These are phyloP conservation scores for Ceratocystis huliohia DNA, from an alignment of 2,329 filamentous ascomycete species.

Conservation along the genomic window DNA sequence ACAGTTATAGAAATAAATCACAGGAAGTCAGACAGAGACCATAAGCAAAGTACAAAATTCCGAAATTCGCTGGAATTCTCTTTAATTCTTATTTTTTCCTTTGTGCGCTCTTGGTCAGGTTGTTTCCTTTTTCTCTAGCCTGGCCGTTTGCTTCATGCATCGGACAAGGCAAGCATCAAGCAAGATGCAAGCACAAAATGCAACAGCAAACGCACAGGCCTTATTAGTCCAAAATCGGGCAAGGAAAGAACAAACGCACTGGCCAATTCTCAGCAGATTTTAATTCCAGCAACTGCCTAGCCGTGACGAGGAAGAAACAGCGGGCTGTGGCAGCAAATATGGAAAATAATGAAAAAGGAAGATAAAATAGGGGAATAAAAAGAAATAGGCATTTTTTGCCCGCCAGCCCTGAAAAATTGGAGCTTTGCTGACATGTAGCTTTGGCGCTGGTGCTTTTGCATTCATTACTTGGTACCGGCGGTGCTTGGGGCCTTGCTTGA, in stretches of 20 bases:
- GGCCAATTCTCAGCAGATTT: constrained; percentile 2
- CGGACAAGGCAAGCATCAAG: not conserved
- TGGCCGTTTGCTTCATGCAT: too few species aligned
- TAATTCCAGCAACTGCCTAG: not conserved
- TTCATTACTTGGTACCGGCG: not conserved
- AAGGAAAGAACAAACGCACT: not conserved
- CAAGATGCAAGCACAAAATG: not conserved
- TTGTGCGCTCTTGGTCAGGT: not conserved
- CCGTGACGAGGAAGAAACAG: not conserved
- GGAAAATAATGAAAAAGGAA: not conserved
- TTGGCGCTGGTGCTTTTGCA: not conserved
- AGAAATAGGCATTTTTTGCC: not conserved
- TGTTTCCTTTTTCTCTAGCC: not conserved
- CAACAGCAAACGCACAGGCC: not conserved
- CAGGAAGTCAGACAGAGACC: too few species aligned
- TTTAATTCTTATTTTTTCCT: not conserved
- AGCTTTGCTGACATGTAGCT: not conserved
- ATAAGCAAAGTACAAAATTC: too few species aligned
- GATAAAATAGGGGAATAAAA: not conserved
- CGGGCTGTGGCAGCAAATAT: not conserved
- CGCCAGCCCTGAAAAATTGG: not conserved
- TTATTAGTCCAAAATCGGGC: not conserved
- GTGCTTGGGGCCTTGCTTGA: not conserved
- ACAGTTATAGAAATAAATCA: not conserved
- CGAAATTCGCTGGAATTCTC: not conserved